phyloP scores from a whole-genome alignment of 345 rosid genomes.

The Tarenaya hassleriana region DNA sequence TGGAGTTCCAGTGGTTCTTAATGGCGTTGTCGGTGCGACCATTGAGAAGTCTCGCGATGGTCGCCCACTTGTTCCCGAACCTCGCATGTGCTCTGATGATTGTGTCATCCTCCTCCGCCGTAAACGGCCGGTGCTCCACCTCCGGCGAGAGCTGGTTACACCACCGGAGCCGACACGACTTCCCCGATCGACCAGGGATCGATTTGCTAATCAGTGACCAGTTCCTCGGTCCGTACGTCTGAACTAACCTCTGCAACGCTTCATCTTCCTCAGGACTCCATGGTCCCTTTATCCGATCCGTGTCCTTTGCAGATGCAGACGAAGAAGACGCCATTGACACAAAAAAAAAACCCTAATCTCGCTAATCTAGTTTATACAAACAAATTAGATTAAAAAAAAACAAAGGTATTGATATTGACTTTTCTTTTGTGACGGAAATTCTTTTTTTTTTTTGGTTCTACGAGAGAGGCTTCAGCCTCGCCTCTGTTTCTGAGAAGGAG shows the following conservation, averaged over 20 bases:
- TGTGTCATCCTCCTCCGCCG: slow-evolving; percentile 51
- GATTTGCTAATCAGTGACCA: slow-evolving; percentile 72
- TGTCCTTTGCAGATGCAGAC: too few species aligned
- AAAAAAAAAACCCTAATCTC: too few species aligned
- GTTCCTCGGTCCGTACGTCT: slow-evolving; percentile 56
- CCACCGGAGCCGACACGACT: slow-evolving; percentile 71
- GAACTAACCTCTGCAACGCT: slow-evolving; percentile 45
- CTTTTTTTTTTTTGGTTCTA: too few species aligned
- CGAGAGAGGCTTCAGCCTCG: too few species aligned
- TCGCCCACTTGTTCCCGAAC: slow-evolving; percentile 75
- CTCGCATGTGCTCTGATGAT: slow-evolving; percentile 58
- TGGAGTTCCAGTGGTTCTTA: slow-evolving; percentile 79
- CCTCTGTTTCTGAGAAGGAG: too few species aligned
- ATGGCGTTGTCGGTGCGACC: slow-evolving; percentile 78
- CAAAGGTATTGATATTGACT: too few species aligned
- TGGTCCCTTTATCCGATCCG: slow-evolving; percentile 74
- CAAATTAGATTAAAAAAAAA: too few species aligned
- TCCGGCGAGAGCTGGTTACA: slow-evolving; percentile 72
- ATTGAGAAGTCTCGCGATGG: slow-evolving; percentile 62
- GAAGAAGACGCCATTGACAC: too few species aligned
- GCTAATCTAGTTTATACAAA: too few species aligned
- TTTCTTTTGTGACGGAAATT: too few species aligned
- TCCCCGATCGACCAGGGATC: slow-evolving; percentile 71
- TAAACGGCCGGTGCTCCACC: slow-evolving; percentile 63
- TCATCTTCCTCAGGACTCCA: slow-evolving; percentile 80